Conservation (phyloP, 768 basidiomycete species). For the Lanmaoa rubissima region DNA sequence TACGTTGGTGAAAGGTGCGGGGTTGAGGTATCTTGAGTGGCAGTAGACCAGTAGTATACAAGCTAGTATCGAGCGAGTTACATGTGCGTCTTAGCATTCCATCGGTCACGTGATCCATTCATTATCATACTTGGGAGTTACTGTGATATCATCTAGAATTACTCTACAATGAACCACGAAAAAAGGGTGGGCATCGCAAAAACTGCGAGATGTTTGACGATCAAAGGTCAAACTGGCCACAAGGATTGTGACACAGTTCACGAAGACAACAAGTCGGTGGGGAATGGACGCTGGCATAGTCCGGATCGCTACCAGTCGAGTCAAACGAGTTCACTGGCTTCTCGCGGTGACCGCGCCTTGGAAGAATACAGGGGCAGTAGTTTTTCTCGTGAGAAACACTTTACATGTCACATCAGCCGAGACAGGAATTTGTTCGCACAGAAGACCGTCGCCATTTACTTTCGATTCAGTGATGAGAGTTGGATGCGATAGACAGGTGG, state of each 20-base stretch:
- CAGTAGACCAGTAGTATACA: slow-evolving; percentile 3
- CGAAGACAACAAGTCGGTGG: not conserved
- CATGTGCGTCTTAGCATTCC: not conserved
- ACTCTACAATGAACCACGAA: not conserved
- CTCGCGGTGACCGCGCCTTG: not conserved
- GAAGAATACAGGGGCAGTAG: not conserved
- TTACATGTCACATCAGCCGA: not conserved
- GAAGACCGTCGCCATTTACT: not conserved
- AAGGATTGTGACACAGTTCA: not conserved
- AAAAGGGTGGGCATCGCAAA: not conserved
- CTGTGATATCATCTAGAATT: not conserved
- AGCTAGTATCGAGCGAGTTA: slow-evolving; percentile 2
- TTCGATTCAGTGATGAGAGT: not conserved
- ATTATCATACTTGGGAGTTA: not conserved
- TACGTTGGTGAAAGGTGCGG: slow-evolving; percentile 6
- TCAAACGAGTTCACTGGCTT: not conserved
- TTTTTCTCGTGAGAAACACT: not conserved
- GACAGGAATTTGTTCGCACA: not conserved
- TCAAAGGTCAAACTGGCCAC: not conserved
- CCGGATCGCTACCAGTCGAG: not conserved
- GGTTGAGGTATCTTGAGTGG: slow-evolving; percentile 26
- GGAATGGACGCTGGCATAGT: not conserved
- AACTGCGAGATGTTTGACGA: not conserved
- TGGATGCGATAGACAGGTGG: slow-evolving; percentile 8
- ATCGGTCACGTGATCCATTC: slow-evolving; percentile 20